Evolutionary conservation across 2,329 filamentous ascomycete species (phyloP).

Genomic region (Scedosporium minutisporum): DNA sequence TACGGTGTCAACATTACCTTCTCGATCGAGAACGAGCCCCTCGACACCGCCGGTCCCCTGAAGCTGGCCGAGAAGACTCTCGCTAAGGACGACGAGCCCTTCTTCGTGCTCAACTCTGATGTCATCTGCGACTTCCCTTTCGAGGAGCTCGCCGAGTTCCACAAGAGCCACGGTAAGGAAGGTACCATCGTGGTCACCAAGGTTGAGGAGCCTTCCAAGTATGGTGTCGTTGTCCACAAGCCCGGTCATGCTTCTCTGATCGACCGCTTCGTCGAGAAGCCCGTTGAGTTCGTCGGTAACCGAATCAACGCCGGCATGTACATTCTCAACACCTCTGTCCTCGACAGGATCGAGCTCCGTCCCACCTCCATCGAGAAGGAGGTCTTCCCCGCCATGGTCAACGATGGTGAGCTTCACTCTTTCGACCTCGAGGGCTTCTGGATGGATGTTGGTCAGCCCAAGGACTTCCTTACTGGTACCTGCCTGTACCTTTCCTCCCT

Average conservation of each 20-base stretch:
- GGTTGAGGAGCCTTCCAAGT: slow-evolving; percentile 98
- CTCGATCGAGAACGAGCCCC: slow-evolving; percentile 89
- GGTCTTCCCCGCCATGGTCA: slow-evolving; percentile 90
- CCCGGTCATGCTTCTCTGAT: slow-evolving; percentile 83
- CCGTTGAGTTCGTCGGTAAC: slow-evolving; percentile 96
- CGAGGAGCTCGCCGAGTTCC: slow-evolving; percentile 79
- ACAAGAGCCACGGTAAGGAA: slow-evolving; percentile 87
- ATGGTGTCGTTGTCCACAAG: slow-evolving; percentile 97
- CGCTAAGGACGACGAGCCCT: slow-evolving; percentile 85
- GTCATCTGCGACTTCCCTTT: slow-evolving; percentile 98
- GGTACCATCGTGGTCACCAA: slow-evolving; percentile 98
- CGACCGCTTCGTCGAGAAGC: slow-evolving; percentile 99
- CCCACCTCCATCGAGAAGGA: slow-evolving; percentile 98
- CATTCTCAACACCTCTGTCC: slow-evolving; percentile 87
- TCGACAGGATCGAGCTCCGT: slow-evolving; percentile 86
- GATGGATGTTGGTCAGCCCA: slow-evolving; percentile 99
- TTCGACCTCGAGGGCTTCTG: slow-evolving; percentile 97
- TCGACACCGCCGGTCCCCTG: slow-evolving; percentile 88
- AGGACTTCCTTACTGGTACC: slow-evolving; percentile 93
- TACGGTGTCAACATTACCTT: slow-evolving; percentile 96
- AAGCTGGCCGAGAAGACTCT: slow-evolving; percentile 92
- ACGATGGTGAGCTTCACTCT: slow-evolving; percentile 83
- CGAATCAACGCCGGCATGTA: slow-evolving; percentile 98
- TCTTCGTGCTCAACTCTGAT: slow-evolving; percentile 98
- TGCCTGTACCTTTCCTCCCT: slow-evolving; percentile 93